Evolutionary conservation across 2,329 filamentous ascomycete genomes (phyloP), one percentile per base, ranked within the genome.

Genomic region (Fulvia fulva): DNA sequence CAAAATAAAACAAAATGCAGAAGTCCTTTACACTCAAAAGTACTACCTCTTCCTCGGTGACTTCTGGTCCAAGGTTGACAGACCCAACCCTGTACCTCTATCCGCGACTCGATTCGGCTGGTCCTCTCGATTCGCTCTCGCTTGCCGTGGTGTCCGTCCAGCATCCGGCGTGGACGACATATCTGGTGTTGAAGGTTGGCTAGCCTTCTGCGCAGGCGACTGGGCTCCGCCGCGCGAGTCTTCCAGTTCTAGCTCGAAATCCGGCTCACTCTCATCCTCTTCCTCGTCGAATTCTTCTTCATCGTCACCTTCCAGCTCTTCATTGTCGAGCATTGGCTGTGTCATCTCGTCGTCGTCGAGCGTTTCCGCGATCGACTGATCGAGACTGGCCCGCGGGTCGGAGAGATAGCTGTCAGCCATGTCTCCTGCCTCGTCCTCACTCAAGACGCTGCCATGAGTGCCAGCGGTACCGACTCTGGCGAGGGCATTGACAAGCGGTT

Each of bases 401-500:
- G 61, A 61, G 8, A 63, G 30, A 21, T 62, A 62, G 43, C 59
- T 61, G 12, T 65, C 66, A 22, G 55, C 54, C 57, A 64, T 59
- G 19, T 58, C 57, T 22, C 63, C 68, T 0, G 66, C 69, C 37
- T 72, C 71, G 52, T 73, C 71, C 51, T 73, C 71, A 32, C 65
- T 68, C 14, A 72, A 49, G 1, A 71, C 51, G 44, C 61, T 67
- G 58, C 59, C 56, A 19, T 55, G 32, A 3, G 60, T 58, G 55
- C 67, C 45, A 22, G 55, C 46, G 3, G 55, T 53, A 25, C 55
- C 26, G 14, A 63, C 45, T n/a, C 54, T 49, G 8, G 46, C 23
- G 14, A 63, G 32, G 2, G 60, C 62, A 26, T 56, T 51, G 9
- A 56, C 58, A 16, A 62, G 59, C 7, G 67, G 61, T 8, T 65